A percentile compares a stretch with the other conserved stretches of the same genome.
Conservation (phyloP, 106 monocot genomes). For the Phalaenopsis equestris region DNA sequence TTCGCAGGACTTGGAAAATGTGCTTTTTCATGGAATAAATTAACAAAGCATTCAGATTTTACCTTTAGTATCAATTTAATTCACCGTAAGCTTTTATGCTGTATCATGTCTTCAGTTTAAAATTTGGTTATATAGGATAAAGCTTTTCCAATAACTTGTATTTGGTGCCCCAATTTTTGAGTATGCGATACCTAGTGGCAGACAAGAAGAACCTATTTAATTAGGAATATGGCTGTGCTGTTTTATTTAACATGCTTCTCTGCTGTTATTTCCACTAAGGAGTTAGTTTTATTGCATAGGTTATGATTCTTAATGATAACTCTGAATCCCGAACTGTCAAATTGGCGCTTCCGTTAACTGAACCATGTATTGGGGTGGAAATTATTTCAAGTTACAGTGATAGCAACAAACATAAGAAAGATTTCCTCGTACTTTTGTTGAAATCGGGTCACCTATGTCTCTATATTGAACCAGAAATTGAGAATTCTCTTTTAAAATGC, state of each 20-base stretch:
- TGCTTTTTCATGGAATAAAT: no score
- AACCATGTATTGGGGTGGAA: constrained; percentile 63
- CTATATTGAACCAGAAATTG: constrained; percentile 71
- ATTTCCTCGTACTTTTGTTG: constrained; percentile 55
- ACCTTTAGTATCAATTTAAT: no score
- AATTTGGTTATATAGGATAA: background rate
- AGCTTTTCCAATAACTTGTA: background rate
- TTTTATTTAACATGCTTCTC: background rate
- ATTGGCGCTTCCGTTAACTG: constrained; percentile 64
- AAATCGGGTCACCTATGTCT: constrained; percentile 63
- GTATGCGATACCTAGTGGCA: background rate
- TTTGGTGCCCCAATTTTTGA: background rate
- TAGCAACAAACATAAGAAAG: constrained; percentile 42
- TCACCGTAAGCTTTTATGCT: no score
- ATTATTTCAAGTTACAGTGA: constrained; percentile 41
- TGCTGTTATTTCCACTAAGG: background rate
- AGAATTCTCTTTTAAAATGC: constrained; percentile 44
- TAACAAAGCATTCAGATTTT: no score
- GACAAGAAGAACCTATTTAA: background rate
- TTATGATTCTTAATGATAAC: constrained; percentile 67
- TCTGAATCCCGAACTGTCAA: constrained; percentile 70
- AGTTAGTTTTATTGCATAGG: constrained; percentile 20
- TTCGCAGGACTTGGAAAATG: background rate
- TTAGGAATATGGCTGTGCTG: background rate
- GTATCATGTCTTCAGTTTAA: background rate